Conservation (phyloP, 169 alveolate species). For the Eimeria acervulina region DNA sequence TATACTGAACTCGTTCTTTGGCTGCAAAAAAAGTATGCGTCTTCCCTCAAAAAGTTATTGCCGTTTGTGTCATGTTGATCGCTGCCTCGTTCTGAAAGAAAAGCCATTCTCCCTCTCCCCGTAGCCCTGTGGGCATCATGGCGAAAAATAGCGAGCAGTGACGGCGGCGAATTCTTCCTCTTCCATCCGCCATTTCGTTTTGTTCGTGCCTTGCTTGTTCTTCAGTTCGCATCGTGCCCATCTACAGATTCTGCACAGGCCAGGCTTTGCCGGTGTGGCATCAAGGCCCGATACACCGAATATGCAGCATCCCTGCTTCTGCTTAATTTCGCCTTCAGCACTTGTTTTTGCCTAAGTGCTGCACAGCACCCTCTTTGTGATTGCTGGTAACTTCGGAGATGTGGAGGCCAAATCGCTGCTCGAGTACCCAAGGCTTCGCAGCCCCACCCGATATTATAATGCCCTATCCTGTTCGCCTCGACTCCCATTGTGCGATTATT, state of each 20-base stretch:
- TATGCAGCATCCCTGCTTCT: not conserved
- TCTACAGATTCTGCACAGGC: not conserved
- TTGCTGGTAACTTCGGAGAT: not conserved
- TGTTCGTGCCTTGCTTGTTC: too few relatives aligned
- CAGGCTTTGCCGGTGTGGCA: not conserved
- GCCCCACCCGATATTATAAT: not conserved
- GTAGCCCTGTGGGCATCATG: not conserved
- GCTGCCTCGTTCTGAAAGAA: not conserved
- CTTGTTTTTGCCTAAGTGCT: not conserved
- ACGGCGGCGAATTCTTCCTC: not conserved
- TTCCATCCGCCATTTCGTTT: not conserved
- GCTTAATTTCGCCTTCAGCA: not conserved
- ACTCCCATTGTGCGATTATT: not conserved
- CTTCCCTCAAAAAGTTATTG: not conserved
- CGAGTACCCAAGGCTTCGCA: not conserved
- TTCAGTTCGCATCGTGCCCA: not conserved
- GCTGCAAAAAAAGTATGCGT: not conserved
- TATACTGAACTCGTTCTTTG: not conserved
- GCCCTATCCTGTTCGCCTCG: not conserved
- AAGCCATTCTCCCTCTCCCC: not conserved
- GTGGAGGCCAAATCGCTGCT: not conserved
- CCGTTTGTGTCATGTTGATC: not conserved
- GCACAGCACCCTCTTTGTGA: not conserved
- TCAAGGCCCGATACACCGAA: not conserved
- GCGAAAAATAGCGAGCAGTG: not conserved